Conservation (phyloP, 2,329 filamentous ascomycete genomes). For the Cordyceps pruinosa region DNA sequence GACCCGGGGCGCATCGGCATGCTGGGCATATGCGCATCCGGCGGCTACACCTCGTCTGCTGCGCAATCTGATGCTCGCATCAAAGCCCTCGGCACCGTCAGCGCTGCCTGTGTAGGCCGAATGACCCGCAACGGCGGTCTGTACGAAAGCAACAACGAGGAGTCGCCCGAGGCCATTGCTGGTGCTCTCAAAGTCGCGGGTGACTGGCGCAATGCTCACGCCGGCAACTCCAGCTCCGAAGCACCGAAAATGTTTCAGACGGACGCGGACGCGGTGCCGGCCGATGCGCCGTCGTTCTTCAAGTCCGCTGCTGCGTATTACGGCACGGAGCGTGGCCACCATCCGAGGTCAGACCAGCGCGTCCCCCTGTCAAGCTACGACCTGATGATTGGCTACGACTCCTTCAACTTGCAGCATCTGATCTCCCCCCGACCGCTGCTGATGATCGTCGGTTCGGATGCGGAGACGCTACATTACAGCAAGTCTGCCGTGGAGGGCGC, state of each 20-base stretch:
- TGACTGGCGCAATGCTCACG: conserved; percentile 7
- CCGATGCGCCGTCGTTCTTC: conserved; percentile 10
- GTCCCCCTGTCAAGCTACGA: background rate
- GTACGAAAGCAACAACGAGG: conserved; percentile 7
- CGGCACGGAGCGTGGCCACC: background rate
- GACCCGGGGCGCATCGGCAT: conserved; percentile 27
- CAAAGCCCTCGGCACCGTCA: conserved; percentile 28
- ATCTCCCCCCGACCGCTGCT: background rate
- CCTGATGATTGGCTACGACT: background rate
- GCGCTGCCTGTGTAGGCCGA: conserved; percentile 24
- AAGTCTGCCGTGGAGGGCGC: conserved; percentile 13
- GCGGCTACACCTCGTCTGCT: conserved; percentile 29
- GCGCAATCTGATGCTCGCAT: conserved; percentile 30
- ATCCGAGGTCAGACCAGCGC: background rate
- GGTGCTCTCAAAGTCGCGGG: conserved; percentile 9
- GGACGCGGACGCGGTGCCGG: background rate
- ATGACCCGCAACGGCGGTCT: conserved; percentile 19
- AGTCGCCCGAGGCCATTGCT: background rate
- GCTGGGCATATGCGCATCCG: conserved; percentile 32
- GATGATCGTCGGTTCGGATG: conserved; percentile 2
- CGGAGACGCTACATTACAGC: conserved; percentile 1
- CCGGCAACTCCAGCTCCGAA: background rate
- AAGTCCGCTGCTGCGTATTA: conserved; percentile 12
- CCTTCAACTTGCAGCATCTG: background rate
- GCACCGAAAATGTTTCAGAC: background rate